Evolutionary conservation across 148 eudicot species (phyloP).

Genomic region (Oxyria digyna): DNA sequence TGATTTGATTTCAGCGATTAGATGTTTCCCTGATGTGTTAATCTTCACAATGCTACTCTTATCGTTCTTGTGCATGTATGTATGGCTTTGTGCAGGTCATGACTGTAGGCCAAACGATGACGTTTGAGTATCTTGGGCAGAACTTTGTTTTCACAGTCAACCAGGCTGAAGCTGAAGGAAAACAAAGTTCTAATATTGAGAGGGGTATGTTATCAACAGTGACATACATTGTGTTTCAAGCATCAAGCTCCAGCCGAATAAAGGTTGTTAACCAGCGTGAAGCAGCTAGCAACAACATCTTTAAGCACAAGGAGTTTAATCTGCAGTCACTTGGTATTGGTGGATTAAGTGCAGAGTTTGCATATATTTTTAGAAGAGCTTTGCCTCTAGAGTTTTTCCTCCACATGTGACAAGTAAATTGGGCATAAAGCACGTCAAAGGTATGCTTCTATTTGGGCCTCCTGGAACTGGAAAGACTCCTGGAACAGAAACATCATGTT

Average conservation of each 20-base stretch:
- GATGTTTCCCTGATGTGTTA: neutral
- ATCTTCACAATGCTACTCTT: neutral
- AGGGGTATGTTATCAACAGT: conserved; percentile 76
- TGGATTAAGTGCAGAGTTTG: conserved; percentile 89
- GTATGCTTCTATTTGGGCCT: conserved; percentile 97
- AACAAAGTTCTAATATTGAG: conserved; percentile 44
- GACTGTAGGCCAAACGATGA: conserved; percentile 78
- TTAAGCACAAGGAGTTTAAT: conserved; percentile 88
- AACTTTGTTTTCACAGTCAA: conserved; percentile 60
- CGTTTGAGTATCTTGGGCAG: conserved; percentile 81
- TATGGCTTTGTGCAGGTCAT: conserved; percentile 44
- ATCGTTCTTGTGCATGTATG: neutral
- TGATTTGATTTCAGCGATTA: neutral
- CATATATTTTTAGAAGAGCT: conserved; percentile 98
- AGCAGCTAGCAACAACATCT: conserved; percentile 89
- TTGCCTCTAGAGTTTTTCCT: conserved; percentile 97
- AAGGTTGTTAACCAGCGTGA: conserved; percentile 91
- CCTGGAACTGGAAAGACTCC: conserved; percentile 99
- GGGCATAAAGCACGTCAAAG: conserved; percentile 97
- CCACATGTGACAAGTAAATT: conserved; percentile 85
- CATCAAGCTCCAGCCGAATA: conserved; percentile 78
- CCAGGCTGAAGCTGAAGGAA: conserved; percentile 70
- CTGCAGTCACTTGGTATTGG: conserved; percentile 87
- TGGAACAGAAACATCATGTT: conserved; percentile 92
- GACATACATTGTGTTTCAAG: conserved; percentile 81